A percentile compares a stretch with the other conserved stretches of the same genome.
Conservation (phyloP, 1,284 basidiomycete genomes). For the Vanrija humicola region DNA sequence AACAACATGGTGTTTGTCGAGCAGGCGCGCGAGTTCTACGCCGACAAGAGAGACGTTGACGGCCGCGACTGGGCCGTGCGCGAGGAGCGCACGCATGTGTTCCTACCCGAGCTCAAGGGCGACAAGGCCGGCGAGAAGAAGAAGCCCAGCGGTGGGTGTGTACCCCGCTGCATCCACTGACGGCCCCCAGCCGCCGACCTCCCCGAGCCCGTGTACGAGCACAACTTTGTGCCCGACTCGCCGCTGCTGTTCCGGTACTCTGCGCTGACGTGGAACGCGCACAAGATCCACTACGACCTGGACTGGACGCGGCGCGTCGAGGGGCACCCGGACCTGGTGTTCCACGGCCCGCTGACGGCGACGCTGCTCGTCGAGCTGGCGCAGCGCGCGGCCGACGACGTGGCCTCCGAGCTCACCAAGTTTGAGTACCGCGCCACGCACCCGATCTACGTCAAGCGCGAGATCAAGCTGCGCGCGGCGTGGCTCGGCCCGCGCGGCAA, state of each 20-base stretch:
- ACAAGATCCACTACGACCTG: conserved; percentile 47
- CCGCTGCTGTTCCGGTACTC: conserved; percentile 78
- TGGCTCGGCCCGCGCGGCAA: conserved; percentile 40
- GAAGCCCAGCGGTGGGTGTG: conserved; percentile 8
- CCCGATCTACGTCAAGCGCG: conserved; percentile 64
- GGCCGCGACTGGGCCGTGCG: conserved; percentile 53
- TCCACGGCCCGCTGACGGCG: conserved; percentile 76
- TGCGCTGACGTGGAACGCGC: conserved; percentile 61
- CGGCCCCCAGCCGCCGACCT: conserved; percentile 29
- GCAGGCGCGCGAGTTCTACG: conserved; percentile 49
- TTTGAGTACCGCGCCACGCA: conserved; percentile 73
- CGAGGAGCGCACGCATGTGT: conserved; percentile 73
- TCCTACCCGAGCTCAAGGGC: conserved; percentile 50
- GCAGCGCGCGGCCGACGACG: conserved; percentile 21
- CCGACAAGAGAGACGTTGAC: conserved; percentile 54
- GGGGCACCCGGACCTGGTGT: conserved; percentile 71
- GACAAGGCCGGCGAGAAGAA: conserved; percentile 1
- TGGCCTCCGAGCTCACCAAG: conserved; percentile 44
- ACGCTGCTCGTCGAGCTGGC: conserved; percentile 67
- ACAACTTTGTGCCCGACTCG: conserved; percentile 62
- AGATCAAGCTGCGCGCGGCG: conserved; percentile 57
- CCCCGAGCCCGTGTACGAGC: conserved; percentile 53
- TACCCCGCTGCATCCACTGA: not conserved
- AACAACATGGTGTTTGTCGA: conserved; percentile 73
- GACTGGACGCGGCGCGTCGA: conserved; percentile 63